These are phyloP conservation scores for Hypoxylon sp. DNA, from an alignment of 2,329 filamentous ascomycete species.

Conservation along the genomic window DNA sequence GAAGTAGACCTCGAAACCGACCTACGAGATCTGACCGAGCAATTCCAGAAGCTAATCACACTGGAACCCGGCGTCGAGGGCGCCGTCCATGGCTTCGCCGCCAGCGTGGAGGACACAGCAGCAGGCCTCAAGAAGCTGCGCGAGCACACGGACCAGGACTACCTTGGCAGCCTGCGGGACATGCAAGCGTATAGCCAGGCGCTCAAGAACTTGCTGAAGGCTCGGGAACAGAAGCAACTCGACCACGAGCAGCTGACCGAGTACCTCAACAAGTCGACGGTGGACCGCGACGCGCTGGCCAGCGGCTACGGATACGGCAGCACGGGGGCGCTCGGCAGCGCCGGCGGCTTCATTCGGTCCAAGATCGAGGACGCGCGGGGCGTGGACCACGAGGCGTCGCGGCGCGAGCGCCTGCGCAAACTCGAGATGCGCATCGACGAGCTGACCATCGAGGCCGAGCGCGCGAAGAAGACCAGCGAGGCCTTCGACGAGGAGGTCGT, in stretches of 20 bases:
- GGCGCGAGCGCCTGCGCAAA: slow-evolving; percentile 88
- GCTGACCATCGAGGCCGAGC: slow-evolving; percentile 89
- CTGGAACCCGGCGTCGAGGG: slow-evolving; percentile 90
- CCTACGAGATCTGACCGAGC: slow-evolving; percentile 89
- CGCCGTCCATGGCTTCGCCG: slow-evolving; percentile 87
- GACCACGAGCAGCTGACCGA: slow-evolving; percentile 97
- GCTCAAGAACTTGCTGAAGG: slow-evolving; percentile 89
- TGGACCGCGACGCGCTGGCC: slow-evolving; percentile 84
- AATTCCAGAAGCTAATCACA: slow-evolving; percentile 93
- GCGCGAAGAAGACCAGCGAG: slow-evolving; percentile 87
- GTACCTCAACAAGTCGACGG: slow-evolving; percentile 91
- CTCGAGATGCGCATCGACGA: slow-evolving; percentile 94
- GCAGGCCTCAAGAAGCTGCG: slow-evolving; percentile 84
- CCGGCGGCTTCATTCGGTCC: slow-evolving; percentile 87
- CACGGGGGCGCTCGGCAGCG: slow-evolving; percentile 74
- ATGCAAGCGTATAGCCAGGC: slow-evolving; percentile 96
- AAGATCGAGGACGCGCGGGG: slow-evolving; percentile 98
- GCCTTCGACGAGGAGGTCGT: slow-evolving; percentile 97
- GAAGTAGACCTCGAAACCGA: slow-evolving; percentile 91
- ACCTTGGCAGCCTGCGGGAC: slow-evolving; percentile 90
- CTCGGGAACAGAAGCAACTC: slow-evolving; percentile 96
- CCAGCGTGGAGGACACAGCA: slow-evolving; percentile 86
- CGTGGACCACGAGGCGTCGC: slow-evolving; percentile 93
- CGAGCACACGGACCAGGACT: slow-evolving; percentile 95
- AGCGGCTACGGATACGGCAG: slow-evolving; percentile 64